Evolutionary conservation across 805 yeast genomes (phyloP), one percentile per base, ranked within the genome.

Genomic region (Kluyveromyces nonfermentans): DNA sequence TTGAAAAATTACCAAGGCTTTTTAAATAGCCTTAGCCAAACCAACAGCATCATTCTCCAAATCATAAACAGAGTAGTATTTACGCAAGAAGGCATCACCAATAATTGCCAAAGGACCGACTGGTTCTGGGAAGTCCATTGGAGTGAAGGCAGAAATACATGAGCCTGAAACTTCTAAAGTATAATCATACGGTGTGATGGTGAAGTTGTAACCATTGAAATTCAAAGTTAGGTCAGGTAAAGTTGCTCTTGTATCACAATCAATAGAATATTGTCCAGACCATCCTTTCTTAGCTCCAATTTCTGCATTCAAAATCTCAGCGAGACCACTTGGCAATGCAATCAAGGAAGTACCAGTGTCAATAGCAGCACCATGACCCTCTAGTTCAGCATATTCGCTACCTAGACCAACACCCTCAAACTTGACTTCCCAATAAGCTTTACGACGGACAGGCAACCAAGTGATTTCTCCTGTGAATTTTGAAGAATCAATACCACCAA

Each of bases 401-500:
- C 98, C 98, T 50, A 93, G 75, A 36, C 89, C 85, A 63, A 93
- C 73, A 55, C 95, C 89, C 56, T 87, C 87, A 55, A 93, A 83
- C 55, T 82, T 78, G 48, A 93, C 98, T 74, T 93, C 98, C 98
- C 98, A 93, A 78, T 93, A 93, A 30, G 97, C 98, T 80, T 89
- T 88, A 77, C 98, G 86, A 74, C 98, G 87, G 50, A 93, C 94
- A 47, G 98, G 98, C 68, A 93, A 77, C 88, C 95, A 88, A 42
- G 90, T 85, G 59, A 93, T 75, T 54, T 90, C 78, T 53, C 98
- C 98, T 40, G 71, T 68, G 67, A 71, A 87, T 63, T 80, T 77
- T 49, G 80, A 63, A 55, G 80, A 74, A 62, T 90, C 97, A 53
- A 82, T 72, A 55, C 98, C 98, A 64, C 98, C 98, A 62, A 93